Evolutionary conservation across 768 basidiomycete genomes (phyloP).

Genomic region (Agrocybe praecox): DNA sequence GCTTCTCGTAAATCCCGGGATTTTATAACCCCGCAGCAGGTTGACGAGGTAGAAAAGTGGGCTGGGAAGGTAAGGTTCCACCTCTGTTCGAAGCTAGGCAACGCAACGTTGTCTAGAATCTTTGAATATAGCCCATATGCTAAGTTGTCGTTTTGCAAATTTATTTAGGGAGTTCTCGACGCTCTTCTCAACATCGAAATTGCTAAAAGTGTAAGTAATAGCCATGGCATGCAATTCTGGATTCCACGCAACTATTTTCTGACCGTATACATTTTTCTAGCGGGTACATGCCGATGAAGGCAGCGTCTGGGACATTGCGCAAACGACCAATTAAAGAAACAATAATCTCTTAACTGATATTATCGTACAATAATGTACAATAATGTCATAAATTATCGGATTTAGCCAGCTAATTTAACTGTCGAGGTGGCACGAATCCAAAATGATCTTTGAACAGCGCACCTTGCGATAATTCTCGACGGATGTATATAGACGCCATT

Average conservation of each 20-base stretch:
- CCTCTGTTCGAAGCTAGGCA: background rate
- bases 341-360: constrained; percentile 9
- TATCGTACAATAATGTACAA: background rate
- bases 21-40: constrained; percentile 74
- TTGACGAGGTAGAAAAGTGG: constrained; percentile 63
- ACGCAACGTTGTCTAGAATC: constrained; percentile 5
- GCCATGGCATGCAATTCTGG: constrained; percentile 4
- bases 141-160: background rate
- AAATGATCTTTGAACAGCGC: no score
- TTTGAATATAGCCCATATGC: background rate
- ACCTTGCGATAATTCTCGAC: no score
- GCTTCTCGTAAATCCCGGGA: constrained; percentile 72
- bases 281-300: constrained; percentile 53
- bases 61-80: constrained; percentile 42
- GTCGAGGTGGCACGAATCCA: background rate
- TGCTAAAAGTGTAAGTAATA: constrained; percentile 48
- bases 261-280: constrained; percentile 29
- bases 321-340: constrained; percentile 16
- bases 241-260: background rate
- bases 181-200: constrained; percentile 53
- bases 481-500: background rate
- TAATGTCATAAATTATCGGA: background rate
- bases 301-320: constrained; percentile 56
- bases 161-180: constrained; percentile 53
- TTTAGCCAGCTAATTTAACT: background rate